Evolutionary conservation across 768 basidiomycete species (phyloP), one percentile per base, ranked within the genome.

Genomic region (Hygrophorus pudorinus): DNA sequence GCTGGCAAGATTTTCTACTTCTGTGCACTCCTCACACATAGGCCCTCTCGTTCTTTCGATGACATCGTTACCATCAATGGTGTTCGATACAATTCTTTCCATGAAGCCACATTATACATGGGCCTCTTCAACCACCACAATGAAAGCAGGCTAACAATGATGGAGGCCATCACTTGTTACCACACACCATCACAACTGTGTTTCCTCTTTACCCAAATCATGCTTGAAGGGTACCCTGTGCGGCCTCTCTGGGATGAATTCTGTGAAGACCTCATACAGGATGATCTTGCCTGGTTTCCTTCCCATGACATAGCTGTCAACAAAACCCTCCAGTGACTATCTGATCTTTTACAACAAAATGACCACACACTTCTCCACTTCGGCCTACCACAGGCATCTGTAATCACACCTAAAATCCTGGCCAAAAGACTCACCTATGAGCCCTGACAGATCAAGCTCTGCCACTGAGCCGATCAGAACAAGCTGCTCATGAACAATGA

Each of bases 101-200:
- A 45, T 6, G 44, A 37, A 18, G 44, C 44, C n/a, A 37, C n/a
- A n/a, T n/a, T n/a, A n/a, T n/a, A n/a, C n/a, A n/a, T n/a, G n/a
- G n/a, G n/a, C n/a, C n/a, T n/a, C 44, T 16, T 24, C n/a, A 5
- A 14, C 38, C 7, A 45, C 17, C 12, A 38, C 6, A 38, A 45
- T n/a, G 44, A 45, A 39, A 27, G 21, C 18, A 24, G n/a, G 8
- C 39, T 24, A 16, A 21, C 44, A 5, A 9, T 45, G 4, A 9
- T 12, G 4, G 44, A 45, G 32, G 44, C 44, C 13, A 29, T 39
- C 28, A 20, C 12, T n/a, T 27, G 6, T 27, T 39, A 10, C 13
- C 33, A 18, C 11, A 45, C 21, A 4, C 44, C 31, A 5, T 4
- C 14, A 7, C 44, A 45, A 45, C 44, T 45, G 6, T 24, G 44